Conservation (phyloP, 805 yeast genomes). For the Suhomyces xylopsoci region DNA sequence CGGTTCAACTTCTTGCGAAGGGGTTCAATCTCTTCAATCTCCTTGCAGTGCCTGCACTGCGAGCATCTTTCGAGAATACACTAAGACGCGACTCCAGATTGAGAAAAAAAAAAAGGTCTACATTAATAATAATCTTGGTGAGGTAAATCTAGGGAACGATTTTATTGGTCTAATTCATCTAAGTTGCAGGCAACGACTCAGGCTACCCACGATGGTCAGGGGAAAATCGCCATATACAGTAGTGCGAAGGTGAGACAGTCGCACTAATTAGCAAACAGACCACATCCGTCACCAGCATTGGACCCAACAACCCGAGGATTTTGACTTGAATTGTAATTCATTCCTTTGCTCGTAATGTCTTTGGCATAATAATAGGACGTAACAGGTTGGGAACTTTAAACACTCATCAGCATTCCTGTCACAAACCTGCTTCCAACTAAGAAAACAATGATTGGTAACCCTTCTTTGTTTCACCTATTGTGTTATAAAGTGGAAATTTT, state of each 20-base stretch:
- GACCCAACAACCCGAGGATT: neutral
- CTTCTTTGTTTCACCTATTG: neutral
- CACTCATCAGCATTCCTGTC: neutral
- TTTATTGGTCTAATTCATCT: neutral
- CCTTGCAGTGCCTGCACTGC: neutral
- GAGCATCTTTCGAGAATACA: neutral
- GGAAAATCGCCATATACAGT: neutral
- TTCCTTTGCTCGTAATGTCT: neutral
- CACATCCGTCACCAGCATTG: neutral
- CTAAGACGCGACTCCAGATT: neutral
- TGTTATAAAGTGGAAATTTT: neutral
- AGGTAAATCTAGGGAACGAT: neutral
- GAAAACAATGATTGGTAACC: neutral
- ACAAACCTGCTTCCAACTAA: neutral
- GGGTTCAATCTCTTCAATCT: neutral
- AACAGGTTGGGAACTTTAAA: neutral
- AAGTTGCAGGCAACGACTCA: neutral
- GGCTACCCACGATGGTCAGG: neutral
- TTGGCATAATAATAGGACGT: neutral
- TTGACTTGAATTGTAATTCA: neutral
- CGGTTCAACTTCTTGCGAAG: neutral
- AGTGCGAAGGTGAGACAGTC: neutral
- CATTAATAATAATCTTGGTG: neutral
- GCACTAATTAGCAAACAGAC: neutral
- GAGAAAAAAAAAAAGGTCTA: neutral